phyloP scores from a whole-genome alignment of 75 land plant genomes.

The Selaginella moellendorffii region DNA sequence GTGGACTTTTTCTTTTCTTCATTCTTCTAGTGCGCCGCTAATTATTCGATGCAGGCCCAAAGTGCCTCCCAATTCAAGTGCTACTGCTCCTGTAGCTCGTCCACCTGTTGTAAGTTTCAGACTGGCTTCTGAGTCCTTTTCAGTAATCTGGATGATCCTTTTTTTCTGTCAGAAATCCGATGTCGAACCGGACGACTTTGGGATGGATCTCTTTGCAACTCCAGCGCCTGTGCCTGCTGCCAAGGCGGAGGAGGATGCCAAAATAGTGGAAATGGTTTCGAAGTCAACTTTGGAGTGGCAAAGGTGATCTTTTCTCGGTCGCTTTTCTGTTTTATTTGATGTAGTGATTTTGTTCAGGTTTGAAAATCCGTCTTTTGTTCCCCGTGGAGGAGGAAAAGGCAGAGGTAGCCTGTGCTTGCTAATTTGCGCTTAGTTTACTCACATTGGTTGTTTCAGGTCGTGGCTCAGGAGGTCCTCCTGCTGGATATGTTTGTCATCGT shows the following conservation, averaged over 20 bases:
- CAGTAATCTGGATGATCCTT: no score
- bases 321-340: no score
- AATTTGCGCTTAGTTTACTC: not conserved
- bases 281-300: slow-evolving; percentile 23
- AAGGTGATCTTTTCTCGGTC: slow-evolving; percentile 17
- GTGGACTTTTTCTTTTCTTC: no score
- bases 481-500: slow-evolving; percentile 34
- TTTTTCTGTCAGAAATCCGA: not conserved
- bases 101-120: no score
- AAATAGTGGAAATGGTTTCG: slow-evolving; percentile 19
- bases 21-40: no score
- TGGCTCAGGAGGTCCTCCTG: slow-evolving; percentile 24
- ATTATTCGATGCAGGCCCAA: no score
- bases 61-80: no score
- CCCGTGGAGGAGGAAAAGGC: not conserved
- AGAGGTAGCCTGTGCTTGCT: not conserved
- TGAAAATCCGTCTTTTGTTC: not conserved
- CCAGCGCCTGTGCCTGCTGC: slow-evolving; percentile 24
- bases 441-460: slow-evolving; percentile 13
- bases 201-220: slow-evolving; percentile 35
- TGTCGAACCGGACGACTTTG: slow-evolving; percentile 64
- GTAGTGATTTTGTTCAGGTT: not conserved
- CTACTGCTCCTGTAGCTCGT: no score
- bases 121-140: no score
- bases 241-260: slow-evolving; percentile 20